Evolutionary conservation across 1,284 basidiomycete species (phyloP), one percentile per base, ranked within the genome.

Genomic region (Apiotrichum gracile): DNA sequence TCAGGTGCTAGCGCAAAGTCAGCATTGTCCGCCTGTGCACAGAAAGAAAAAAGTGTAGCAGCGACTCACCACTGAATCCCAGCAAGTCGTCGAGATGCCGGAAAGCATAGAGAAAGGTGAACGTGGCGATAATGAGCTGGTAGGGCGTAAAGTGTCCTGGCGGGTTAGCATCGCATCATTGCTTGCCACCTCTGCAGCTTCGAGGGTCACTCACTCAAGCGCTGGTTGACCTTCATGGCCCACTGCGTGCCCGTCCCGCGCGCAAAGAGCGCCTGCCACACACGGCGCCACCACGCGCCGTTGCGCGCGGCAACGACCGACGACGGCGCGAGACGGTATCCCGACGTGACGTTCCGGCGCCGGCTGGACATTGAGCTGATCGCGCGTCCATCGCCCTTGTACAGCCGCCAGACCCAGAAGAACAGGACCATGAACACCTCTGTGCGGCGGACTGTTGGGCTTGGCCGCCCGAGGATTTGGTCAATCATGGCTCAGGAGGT

Each of bases 71-170:
- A 57, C 82, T 84, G 25, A 96, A 78, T 8, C 91, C 91, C 17
- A 94, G 75, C 9, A 97, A 79, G 72, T 86, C 88, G 73, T 97
- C 92, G 17, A 92, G 76, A 72, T 97, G 88, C 16, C 88, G 80
- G 44, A 90, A 72, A 21, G 89, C 86, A 72, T 97, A 98, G 12
- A 94, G 78, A 27, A 83, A 74, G 1, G 92, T 94, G 53, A 96
- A 77, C 3, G 88, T 88, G 61, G 83, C 87, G 53, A 91, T 81
- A 49, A 97, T 82, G 61, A 97, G 81, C 70, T 98, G 93, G 86
- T 92, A 98, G 21, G 94, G 94, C 1, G 91, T 88, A 76, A 91
- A 96, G 25, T 84, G 83, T 65, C 81, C 90, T 93, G 63, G 52
- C 8, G 27, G 19, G 44, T 51, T 44, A 53, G 43, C 16, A 22